Base-by-base conservation (phyloP, 495 filamentous ascomycete genomes). In the Xylaria longipes region DNA sequence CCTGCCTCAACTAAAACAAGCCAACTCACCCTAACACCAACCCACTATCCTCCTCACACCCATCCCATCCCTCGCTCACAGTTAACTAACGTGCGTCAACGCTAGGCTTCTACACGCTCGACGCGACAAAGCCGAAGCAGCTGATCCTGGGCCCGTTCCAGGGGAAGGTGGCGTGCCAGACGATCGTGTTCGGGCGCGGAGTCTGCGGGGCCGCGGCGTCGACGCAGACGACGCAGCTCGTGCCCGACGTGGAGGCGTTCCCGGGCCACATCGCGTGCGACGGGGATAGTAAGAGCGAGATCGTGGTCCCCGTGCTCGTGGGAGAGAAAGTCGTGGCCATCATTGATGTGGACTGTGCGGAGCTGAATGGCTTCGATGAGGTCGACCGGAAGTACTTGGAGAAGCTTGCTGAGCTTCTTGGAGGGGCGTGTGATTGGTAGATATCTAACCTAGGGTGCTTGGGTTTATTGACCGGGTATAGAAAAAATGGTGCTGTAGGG, bases 191-290 rank as follows among this genome's bases (percentile, higher is more conserved):
- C 72, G 90, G 91, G 0, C 86, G 87, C 31, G 95, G 95, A 11
- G 95, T 97, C 5, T 97, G 95, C 78, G 95, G 95, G 0, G 83
- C 91, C 0, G 95, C 93, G 3, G 94, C 93, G 0, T 76, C 82
- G 31, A 89, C 82, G 11, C 80, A 84, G 56, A 80, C 82, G 64
- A 95, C 91, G 3, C 87, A 95, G 65, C 75, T 97, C 4, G 92
- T 97, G 7, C 81, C 84, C 8, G 91, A 98, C 80, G 93, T 97
- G 14, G 81, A 89, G 29, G 71, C 81, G 52, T 97, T 97, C 77
- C 91, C 93, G 3, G 94, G 93, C 5, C 95, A 98, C 82, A 97
- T 98, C 79, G 93, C 95, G 7, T 97, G 95, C 77, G 95, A 97
- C 81, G 88, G 86, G 12, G 91, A 88, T 70, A 93, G 89, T 70